Base-by-base conservation (phyloP, 805 yeast genomes). In the Hagleromyces aurorensis region DNA sequence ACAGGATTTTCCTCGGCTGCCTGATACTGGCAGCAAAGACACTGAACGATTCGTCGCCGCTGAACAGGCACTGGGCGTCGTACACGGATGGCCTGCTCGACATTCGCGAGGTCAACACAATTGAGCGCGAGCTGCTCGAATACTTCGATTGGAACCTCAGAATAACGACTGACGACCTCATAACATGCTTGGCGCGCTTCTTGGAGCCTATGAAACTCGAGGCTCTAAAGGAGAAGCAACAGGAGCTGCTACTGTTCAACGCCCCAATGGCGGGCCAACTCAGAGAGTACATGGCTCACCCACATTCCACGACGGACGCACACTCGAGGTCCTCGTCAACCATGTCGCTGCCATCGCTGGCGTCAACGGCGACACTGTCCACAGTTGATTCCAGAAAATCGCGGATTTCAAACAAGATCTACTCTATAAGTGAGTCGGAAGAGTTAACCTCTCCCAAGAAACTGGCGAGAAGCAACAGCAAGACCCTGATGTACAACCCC, bases 31-130 rank as follows among this genome's bases (percentile, higher is more conserved):
- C 94, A n/a, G 96, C 97, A 10, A 89, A 89, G 62, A 77, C 76
- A 40, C 70, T 87, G 41, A 89, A 89, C 59, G 98, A 89, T 63
- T 81, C 94, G 3, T 78, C 93, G 13, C 98, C 98, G 23, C 70
- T 89, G 54, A 89, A 89, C 62, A 87, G 81, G 61, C 96, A 91
- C 62, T 89, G 98, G 98, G 78, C 94, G 4, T 69, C 74, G 37
- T 87, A 89, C 64, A 87, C 97, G 3, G 78, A 79, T 52, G 96
- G 96, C 1, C 65, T 91, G 23, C 69, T 89, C 37, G 53, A 76
- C 7, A 62, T 82, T 21, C 67, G 67, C 13, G 97, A 89, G 50
- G 85, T 91, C 31, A 91, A 89, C 58, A 75, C 86, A 41, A 81
- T 93, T 48, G 98, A 89, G 61, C 69, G 87, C 43, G 97, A 89